Base-by-base conservation (phyloP, 2,329 filamentous ascomycete species). In the Lachnellula willkommii region DNA sequence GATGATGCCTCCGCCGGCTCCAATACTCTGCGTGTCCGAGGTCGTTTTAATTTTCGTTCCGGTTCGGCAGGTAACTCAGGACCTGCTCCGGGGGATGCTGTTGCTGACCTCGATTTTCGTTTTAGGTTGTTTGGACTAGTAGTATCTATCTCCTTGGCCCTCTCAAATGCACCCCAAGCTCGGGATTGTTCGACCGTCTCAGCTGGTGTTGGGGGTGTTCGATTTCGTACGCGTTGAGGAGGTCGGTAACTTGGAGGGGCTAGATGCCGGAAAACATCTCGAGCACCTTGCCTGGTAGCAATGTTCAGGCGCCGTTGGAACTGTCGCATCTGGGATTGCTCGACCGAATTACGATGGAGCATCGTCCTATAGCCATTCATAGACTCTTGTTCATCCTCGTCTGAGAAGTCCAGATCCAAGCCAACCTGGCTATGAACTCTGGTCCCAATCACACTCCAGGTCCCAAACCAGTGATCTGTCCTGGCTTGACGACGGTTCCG, bases 141-240 rank as follows among this genome's bases (percentile, higher is more conserved):
- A 47, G 74, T 78, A 60, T 88, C 80, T 17, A 82, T 79, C 58
- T 92, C 87, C 61, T 90, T 82, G 45, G 89, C 91, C 70, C 87
- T 89, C 64, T 96, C 92, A 60, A 97, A 86, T 20, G 89, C 90
- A 60, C 91, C 90, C 94, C 93, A 96, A 4, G 93, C 90, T 56
- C 85, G 80, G 53, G 87, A 79, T 71, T 95, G 91, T 64, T 96
- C 91, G 75, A 7, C 56, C 15, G 87, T 88, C 71, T 95, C 89
- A 39, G 83, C 82, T 43, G 84, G 80, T 36, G 81, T 80, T 15
- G 73, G 74, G 65, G 66, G 69, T 48, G 55, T 58, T 68, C 73
- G 66, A 63, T 79, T 75, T 56, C 83, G 80, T 48, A 85, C 74
- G 47, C 85, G 70, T 52, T 79, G 79, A 56, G 85, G 79, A 54